These are phyloP conservation scores for Neurospora sp. DNA, from an alignment of 495 filamentous ascomycete species.

Conservation along the genomic window DNA sequence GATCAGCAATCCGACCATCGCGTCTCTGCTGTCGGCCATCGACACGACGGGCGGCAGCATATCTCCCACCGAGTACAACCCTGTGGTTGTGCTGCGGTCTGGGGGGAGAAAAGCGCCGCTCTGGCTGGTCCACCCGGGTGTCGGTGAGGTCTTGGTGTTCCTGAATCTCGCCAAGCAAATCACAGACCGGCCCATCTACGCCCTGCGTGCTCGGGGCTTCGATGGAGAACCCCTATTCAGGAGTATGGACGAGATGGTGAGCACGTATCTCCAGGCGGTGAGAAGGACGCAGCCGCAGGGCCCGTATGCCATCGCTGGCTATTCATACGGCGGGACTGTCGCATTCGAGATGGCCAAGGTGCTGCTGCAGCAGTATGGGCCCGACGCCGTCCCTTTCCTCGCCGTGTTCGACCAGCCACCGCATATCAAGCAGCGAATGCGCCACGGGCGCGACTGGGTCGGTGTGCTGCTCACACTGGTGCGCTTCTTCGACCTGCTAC, in stretches of 20 bases:
- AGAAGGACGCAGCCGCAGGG: conserved; percentile 37
- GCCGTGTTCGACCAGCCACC: conserved; percentile 38
- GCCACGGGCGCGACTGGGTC: conserved; percentile 33
- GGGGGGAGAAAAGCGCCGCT: conserved; percentile 40
- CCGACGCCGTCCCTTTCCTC: conserved; percentile 23
- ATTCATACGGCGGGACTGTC: conserved; percentile 42
- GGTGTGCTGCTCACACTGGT: conserved; percentile 36
- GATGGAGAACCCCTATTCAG: conserved; percentile 31
- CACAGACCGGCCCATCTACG: conserved; percentile 42
- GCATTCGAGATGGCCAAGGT: conserved; percentile 45
- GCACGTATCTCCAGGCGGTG: conserved; percentile 36
- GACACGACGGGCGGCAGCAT: neutral
- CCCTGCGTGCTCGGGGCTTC: conserved; percentile 43
- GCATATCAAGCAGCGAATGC: conserved; percentile 43
- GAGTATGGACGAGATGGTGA: conserved; percentile 22
- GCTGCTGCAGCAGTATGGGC: conserved; percentile 23
- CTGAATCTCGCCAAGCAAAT: conserved; percentile 37
- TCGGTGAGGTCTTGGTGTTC: conserved; percentile 49
- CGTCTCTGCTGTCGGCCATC: conserved; percentile 1
- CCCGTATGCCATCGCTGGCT: conserved; percentile 49
- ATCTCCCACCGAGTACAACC: conserved; percentile 28
- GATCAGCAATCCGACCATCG: conserved; percentile 28
- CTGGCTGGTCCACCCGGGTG: conserved; percentile 48
- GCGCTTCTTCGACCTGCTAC: conserved; percentile 39
- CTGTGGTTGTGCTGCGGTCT: conserved; percentile 35